Evolutionary conservation across 2,329 filamentous ascomycete species (phyloP), one percentile per base, ranked within the genome.

Genomic region (Clonostachys byssicola): DNA sequence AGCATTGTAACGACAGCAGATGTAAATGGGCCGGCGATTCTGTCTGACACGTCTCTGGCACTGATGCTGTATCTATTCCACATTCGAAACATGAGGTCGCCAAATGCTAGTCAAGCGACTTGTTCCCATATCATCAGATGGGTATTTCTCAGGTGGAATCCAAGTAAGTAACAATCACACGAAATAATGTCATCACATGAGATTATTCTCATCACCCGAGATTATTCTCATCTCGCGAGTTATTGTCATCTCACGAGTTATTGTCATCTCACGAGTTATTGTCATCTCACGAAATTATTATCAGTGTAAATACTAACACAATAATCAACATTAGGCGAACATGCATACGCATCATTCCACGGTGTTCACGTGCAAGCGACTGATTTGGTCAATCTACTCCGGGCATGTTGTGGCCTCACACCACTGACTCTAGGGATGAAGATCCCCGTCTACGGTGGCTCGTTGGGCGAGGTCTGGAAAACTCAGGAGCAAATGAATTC

Each of bases 111-210:
- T 53, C 80, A 84, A 54, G 74, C 75, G 38, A 86, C 84, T 5
- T 84, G 82, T 36, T 86, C 83, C 52, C 81, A 88, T 56, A 77
- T 94, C 35, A 80, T 94, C 47, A 78, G 83, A 56, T 99, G 94
- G 94, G 64, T 94, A 2, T 84, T 91, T 56, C 78, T 83, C 34
- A 85, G 80, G 57, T 99, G 92, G 91, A 84, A 83, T 54, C 87
- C 91, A 53, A 84, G 89, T 92, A 72, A 62, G 78, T 55, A 12
- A 16, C 14, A 20, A 40, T 10, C 12, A 39, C 36, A 14, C 13
- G 13, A 39, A 9, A 18, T 42, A n/a, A n/a, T n/a, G n/a, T n/a
- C n/a, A n/a, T n/a, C n/a, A n/a, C n/a, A n/a, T n/a, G n/a, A n/a
- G n/a, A n/a, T n/a, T n/a, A n/a, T n/a, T n/a, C n/a, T n/a, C n/a